phyloP scores from a whole-genome alignment of 2,329 filamentous ascomycete species.

The Calonectria pauciramosa region DNA sequence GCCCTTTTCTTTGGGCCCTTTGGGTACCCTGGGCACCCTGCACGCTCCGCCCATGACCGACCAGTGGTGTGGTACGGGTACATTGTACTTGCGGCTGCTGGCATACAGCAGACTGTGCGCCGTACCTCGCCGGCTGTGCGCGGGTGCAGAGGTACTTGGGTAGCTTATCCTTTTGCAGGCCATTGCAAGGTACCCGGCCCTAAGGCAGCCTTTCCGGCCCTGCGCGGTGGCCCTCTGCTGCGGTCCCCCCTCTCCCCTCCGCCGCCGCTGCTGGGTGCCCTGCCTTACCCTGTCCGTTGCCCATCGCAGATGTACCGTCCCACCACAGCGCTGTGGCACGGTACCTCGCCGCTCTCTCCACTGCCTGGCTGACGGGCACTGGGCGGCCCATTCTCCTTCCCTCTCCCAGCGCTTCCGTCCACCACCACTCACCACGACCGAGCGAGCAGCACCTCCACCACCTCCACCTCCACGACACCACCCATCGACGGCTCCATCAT shows the following conservation, averaged over 20 bases:
- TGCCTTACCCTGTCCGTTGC: neutral
- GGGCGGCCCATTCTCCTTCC: constrained; percentile 11
- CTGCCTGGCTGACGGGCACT: constrained; percentile 10
- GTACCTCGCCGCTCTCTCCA: constrained; percentile 21
- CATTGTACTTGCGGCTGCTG: constrained; percentile 12
- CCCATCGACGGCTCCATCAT: constrained; percentile 25
- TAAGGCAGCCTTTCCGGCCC: constrained; percentile 19
- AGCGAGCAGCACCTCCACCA: constrained; percentile 18
- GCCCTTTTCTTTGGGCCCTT: neutral
- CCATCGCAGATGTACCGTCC: constrained; percentile 14
- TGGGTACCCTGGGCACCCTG: neutral
- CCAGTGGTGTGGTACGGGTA: constrained; percentile 8
- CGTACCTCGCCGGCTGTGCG: constrained; percentile 14
- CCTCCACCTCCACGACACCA: constrained; percentile 26
- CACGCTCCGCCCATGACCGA: neutral
- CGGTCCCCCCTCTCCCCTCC: neutral
- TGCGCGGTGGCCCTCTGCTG: neutral
- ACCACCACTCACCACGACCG: constrained; percentile 4
- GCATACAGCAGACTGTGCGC: neutral
- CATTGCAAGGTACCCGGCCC: constrained; percentile 26
- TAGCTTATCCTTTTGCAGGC: constrained; percentile 14
- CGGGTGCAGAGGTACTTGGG: constrained; percentile 14
- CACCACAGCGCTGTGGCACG: constrained; percentile 19
- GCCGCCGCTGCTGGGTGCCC: neutral
- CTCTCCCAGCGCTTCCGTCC: constrained; percentile 24